Conservation (phyloP, 768 basidiomycete species). For the Boletus coccyginus region DNA sequence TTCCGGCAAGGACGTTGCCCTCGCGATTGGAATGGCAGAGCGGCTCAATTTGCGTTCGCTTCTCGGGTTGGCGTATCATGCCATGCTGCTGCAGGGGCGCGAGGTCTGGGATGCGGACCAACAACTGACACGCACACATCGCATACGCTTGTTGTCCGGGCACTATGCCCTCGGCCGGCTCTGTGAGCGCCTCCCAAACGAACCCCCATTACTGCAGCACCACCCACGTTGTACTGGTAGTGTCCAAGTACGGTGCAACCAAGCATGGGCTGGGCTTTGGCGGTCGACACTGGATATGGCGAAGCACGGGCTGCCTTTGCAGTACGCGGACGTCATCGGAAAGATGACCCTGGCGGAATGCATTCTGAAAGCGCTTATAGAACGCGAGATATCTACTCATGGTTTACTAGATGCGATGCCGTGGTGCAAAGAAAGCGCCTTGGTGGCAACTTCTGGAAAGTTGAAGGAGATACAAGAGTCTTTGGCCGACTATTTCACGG, state of each 20-base stretch:
- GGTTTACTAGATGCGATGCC: slow-evolving; percentile 43
- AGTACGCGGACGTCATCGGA: slow-evolving; percentile 44
- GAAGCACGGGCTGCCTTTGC: slow-evolving; percentile 38
- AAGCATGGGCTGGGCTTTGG: slow-evolving; percentile 47
- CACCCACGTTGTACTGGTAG: slow-evolving; percentile 38
- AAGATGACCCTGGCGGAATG: slow-evolving; percentile 48
- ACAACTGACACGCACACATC: slow-evolving; percentile 46
- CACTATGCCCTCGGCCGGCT: slow-evolving; percentile 47
- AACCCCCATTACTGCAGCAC: slow-evolving; percentile 44
- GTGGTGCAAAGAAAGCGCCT: slow-evolving; percentile 42
- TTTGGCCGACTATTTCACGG: slow-evolving; percentile 46
- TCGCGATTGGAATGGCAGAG: slow-evolving; percentile 47
- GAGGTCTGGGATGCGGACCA: slow-evolving; percentile 47
- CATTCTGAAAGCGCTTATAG: slow-evolving; percentile 44
- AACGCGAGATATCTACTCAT: slow-evolving; percentile 39
- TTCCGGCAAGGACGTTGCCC: slow-evolving; percentile 43
- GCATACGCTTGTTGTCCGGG: slow-evolving; percentile 51
- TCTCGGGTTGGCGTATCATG: slow-evolving; percentile 49
- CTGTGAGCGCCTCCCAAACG: slow-evolving; percentile 42
- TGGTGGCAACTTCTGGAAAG: slow-evolving; percentile 41
- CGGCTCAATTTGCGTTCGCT: slow-evolving; percentile 45
- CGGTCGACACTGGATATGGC: slow-evolving; percentile 39
- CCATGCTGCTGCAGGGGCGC: slow-evolving; percentile 51
- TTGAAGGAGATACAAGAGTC: slow-evolving; percentile 47
- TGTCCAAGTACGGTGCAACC: slow-evolving; percentile 40